These are phyloP conservation scores for Penicillium polonicum DNA, from an alignment of 2,329 filamentous ascomycete species.

Conservation along the genomic window DNA sequence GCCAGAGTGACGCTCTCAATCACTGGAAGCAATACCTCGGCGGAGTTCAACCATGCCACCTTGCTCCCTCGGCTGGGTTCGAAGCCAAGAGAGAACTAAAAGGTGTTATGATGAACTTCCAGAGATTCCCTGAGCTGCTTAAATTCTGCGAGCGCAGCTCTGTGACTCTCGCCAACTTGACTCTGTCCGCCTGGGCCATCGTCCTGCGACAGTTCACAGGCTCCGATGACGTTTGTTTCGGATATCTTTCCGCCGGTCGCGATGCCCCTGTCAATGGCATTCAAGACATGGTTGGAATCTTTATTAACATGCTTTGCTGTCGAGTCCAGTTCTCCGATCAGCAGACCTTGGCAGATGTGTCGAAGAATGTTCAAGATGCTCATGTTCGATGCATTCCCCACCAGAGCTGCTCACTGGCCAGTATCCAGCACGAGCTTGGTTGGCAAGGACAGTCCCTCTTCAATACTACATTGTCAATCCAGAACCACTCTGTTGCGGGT, in stretches of 20 bases:
- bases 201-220: constrained; percentile 34
- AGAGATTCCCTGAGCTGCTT: constrained; percentile 32
- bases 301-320: constrained; percentile 58
- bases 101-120: constrained; percentile 31
- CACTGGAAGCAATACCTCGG: constrained; percentile 40
- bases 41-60: constrained; percentile 34
- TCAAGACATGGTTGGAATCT: constrained; percentile 49
- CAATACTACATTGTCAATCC: constrained; percentile 45
- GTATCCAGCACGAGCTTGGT: constrained; percentile 46
- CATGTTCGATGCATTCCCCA: constrained; percentile 49
- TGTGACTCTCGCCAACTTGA: constrained; percentile 39
- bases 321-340: constrained; percentile 42
- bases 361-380: constrained; percentile 48
- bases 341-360: constrained; percentile 39
- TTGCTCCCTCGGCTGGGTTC: constrained; percentile 18
- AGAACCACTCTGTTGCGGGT: constrained; percentile 33
- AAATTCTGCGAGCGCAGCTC: constrained; percentile 33
- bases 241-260: constrained; percentile 42
- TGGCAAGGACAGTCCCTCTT: constrained; percentile 39
- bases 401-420: constrained; percentile 52
- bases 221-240: constrained; percentile 44
- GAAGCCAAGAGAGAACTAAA: constrained; percentile 23
- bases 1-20: constrained; percentile 26
- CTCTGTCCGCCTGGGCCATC: constrained; percentile 42
- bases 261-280: constrained; percentile 49